A percentile compares a stretch with the other conserved stretches of the same genome.
phyloP scores from a whole-genome alignment of 257 asterid species.

The Przewalskia tangutica region DNA sequence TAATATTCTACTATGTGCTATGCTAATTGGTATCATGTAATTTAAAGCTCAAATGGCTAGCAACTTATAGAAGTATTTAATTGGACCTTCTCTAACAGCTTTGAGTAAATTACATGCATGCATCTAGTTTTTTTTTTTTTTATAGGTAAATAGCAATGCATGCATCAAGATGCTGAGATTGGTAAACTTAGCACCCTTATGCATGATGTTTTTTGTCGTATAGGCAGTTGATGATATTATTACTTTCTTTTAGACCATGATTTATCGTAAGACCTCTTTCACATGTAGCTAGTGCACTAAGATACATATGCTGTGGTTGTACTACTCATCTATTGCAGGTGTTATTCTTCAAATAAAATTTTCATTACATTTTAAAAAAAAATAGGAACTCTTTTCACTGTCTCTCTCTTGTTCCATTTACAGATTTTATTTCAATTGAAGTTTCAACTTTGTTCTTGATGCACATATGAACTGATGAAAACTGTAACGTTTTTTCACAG shows the following conservation, averaged over 20 bases:
- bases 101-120: not conserved
- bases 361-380: not conserved
- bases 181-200: not conserved
- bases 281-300: not conserved
- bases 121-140: not conserved
- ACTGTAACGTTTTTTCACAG: slow-evolving; percentile 37
- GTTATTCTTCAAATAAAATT: not conserved
- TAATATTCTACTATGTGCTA: not conserved
- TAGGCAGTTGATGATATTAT: not conserved
- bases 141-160: not conserved
- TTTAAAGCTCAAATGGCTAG: not conserved
- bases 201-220: not conserved
- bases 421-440: not conserved
- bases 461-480: not conserved
- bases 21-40: not conserved
- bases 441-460: not conserved
- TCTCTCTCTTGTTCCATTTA: not conserved
- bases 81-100: not conserved
- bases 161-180: not conserved
- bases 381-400: not conserved
- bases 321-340: not conserved
- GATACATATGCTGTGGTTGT: not conserved
- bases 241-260: not conserved
- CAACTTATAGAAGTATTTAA: not conserved
- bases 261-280: not conserved